These are phyloP conservation scores for Canavalia ensiformis DNA, from an alignment of 306 rosid species.

Conservation along the genomic window DNA sequence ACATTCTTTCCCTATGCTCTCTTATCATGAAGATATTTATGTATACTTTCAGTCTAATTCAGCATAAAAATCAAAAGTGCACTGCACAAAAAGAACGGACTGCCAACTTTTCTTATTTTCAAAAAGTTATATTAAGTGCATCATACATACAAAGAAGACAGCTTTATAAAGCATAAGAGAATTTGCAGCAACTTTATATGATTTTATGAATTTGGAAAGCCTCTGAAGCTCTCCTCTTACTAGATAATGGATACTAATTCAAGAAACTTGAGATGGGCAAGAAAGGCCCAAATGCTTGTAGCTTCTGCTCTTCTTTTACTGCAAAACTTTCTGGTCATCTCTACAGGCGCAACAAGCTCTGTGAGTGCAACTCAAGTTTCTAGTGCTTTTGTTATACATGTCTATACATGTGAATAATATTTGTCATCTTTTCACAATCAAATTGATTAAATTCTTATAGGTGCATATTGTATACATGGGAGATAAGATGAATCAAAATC, in stretches of 20 bases:
- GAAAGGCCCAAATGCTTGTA: slow-evolving; percentile 52
- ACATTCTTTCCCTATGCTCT: slow-evolving; percentile 32
- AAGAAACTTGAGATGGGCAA: slow-evolving; percentile 55
- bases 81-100: slow-evolving; percentile 46
- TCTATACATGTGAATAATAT: slow-evolving; percentile 7
- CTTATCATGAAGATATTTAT: slow-evolving; percentile 42
- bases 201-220: slow-evolving; percentile 37
- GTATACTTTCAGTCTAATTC: slow-evolving; percentile 43
- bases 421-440: slow-evolving; percentile 24
- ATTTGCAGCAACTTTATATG: slow-evolving; percentile 30
- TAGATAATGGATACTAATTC: slow-evolving; percentile 54
- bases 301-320: slow-evolving; percentile 58
- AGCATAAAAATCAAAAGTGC: slow-evolving; percentile 49
- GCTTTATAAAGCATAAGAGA: slow-evolving; percentile 39
- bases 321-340: slow-evolving; percentile 52
- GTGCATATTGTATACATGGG: slow-evolving; percentile 85
- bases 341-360: slow-evolving; percentile 53
- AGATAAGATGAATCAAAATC: slow-evolving; percentile 59
- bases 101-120: slow-evolving; percentile 46
- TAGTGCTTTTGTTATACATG: slow-evolving; percentile 33
- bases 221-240: slow-evolving; percentile 36
- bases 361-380: slow-evolving; percentile 58
- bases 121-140: slow-evolving; percentile 20
- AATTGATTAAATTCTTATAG: slow-evolving; percentile 50
- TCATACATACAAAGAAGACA: slow-evolving; percentile 34